A percentile compares a stretch with the other conserved stretches of the same genome.
Evolutionary conservation across 129 eudicot genomes (phyloP).

Genomic region (Tagetes erecta): DNA sequence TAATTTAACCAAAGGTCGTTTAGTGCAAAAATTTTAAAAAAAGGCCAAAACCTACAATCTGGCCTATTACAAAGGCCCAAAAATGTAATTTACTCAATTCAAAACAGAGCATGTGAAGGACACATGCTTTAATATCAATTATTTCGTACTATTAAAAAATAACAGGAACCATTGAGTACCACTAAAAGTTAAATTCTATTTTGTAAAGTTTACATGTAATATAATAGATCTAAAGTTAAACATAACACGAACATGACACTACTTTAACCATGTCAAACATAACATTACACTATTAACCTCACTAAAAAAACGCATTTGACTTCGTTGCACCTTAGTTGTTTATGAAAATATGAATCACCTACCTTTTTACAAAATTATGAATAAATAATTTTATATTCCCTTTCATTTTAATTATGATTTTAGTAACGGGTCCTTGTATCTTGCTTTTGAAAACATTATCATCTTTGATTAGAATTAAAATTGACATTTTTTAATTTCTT

Average conservation of each 20-base stretch:
- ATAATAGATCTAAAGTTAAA: too few relatives aligned
- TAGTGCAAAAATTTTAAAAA: too few relatives aligned
- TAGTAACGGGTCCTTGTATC: neutral
- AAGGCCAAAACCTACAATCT: too few relatives aligned
- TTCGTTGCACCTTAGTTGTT: neutral
- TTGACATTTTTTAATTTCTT: neutral
- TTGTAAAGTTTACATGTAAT: too few relatives aligned
- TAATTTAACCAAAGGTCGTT: too few relatives aligned
- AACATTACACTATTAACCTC: too few relatives aligned
- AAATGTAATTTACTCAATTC: neutral
- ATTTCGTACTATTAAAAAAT: neutral
- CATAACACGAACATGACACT: too few relatives aligned
- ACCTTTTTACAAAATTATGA: neutral
- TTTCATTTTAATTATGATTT: neutral
- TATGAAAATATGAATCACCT: neutral
- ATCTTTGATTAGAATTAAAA: neutral
- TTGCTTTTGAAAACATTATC: neutral
- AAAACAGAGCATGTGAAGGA: slow-evolving; percentile 4
- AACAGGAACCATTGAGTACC: neutral
- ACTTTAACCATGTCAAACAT: too few relatives aligned
- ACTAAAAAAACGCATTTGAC: neutral
- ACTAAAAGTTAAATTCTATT: too few relatives aligned
- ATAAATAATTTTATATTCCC: neutral
- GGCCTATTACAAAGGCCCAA: too few relatives aligned
- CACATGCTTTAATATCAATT: slow-evolving; percentile 2